phyloP scores from a whole-genome alignment of 2,329 filamentous ascomycete genomes.

The Paracoccidioides lutzii region DNA sequence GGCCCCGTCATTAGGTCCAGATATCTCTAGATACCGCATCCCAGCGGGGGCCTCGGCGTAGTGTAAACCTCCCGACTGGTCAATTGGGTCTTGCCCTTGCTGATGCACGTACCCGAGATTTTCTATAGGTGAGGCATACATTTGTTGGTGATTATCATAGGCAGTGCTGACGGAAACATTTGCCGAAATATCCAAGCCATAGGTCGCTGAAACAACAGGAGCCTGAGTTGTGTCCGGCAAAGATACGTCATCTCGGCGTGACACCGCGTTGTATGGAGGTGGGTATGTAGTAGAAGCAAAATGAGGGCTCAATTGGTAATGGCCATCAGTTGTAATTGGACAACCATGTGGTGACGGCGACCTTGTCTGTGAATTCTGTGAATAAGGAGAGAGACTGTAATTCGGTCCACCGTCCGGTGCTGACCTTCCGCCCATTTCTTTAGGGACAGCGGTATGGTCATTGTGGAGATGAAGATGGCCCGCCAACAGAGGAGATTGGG shows the following conservation, averaged over 20 bases:
- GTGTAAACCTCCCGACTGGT: background rate
- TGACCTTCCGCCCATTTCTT: background rate
- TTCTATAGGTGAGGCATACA: constrained; percentile 17
- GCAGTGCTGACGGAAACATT: constrained; percentile 14
- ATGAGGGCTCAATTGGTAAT: constrained; percentile 6
- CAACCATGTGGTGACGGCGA: constrained; percentile 2
- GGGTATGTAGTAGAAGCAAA: constrained; percentile 14
- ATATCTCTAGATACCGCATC: background rate
- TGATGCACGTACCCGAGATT: constrained; percentile 1
- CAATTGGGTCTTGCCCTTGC: background rate
- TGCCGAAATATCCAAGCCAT: constrained; percentile 16
- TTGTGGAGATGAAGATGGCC: constrained; percentile 5
- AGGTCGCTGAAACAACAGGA: constrained; percentile 13
- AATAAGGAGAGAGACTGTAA: constrained; percentile 1
- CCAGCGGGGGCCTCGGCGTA: background rate
- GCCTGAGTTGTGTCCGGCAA: constrained; percentile 16
- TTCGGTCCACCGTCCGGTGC: background rate
- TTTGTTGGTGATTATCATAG: constrained; percentile 14
- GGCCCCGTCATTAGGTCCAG: background rate
- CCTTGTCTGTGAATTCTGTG: background rate
- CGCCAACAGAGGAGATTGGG: background rate
- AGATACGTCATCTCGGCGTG: constrained; percentile 7
- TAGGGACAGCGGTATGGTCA: background rate
- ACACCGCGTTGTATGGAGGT: constrained; percentile 11
- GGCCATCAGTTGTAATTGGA: background rate